phyloP scores from a whole-genome alignment of 306 rosid genomes.

The Castanospermum australe region DNA sequence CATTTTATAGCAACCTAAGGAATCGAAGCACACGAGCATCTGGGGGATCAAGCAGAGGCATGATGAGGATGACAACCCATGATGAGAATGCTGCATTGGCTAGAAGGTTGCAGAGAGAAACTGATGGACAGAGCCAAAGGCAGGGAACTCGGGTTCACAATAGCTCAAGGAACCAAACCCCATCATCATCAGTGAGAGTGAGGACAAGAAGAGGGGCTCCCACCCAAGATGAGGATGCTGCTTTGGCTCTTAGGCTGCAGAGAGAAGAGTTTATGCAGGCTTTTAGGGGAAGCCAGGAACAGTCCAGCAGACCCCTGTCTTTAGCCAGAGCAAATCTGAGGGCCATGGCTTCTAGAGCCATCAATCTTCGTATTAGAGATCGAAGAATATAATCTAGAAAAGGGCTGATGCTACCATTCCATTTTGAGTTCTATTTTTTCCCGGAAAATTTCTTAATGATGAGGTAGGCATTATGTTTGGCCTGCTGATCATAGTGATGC shows the following conservation, averaged over 20 bases:
- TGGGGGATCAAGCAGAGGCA: slow-evolving; percentile 31
- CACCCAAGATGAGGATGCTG: slow-evolving; percentile 81
- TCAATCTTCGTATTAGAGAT: slow-evolving; percentile 40
- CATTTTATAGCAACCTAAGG: slow-evolving; percentile 44
- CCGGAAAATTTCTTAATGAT: too few relatives aligned
- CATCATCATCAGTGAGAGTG: slow-evolving; percentile 12
- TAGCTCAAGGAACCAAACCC: slow-evolving; percentile 10
- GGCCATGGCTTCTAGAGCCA: slow-evolving; percentile 78
- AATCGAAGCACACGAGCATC: slow-evolving; percentile 29
- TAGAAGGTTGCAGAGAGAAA: slow-evolving; percentile 33
- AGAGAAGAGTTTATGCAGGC: slow-evolving; percentile 86
- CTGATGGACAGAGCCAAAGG: slow-evolving; percentile 17
- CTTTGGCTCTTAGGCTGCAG: slow-evolving; percentile 79
- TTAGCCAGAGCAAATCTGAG: slow-evolving; percentile 63
- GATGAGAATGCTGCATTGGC: slow-evolving; percentile 42
- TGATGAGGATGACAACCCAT: neutral
- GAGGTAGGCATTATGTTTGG: too few relatives aligned
- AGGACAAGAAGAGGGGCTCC: slow-evolving; percentile 48
- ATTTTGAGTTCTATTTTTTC: too few relatives aligned
- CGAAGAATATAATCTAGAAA: slow-evolving; percentile 18
- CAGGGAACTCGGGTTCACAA: slow-evolving; percentile 7
- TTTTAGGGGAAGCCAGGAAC: slow-evolving; percentile 47
- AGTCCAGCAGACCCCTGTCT: slow-evolving; percentile 30
- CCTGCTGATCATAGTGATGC: too few relatives aligned
- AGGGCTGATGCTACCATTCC: neutral